These are phyloP conservation scores for Suillus bovinus DNA, from an alignment of 768 basidiomycete species.

Conservation along the genomic window DNA sequence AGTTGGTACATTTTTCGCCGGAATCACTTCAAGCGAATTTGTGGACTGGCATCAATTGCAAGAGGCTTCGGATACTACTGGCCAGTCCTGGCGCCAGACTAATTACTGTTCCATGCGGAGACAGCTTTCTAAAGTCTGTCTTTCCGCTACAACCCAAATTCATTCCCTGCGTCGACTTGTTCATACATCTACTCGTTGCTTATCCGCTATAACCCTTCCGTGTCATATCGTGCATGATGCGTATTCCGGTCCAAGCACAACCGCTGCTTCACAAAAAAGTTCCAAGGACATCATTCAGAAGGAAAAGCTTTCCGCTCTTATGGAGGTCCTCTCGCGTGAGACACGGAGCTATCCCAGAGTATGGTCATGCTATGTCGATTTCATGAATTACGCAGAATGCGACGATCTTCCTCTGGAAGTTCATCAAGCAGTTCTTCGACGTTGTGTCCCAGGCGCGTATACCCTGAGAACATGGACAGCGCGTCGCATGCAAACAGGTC, in stretches of 20 bases:
- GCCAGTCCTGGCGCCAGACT: constrained; percentile 2
- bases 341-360: constrained; percentile 47
- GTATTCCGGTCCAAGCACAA: constrained; percentile 5
- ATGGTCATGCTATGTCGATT: constrained; percentile 64
- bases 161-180: not conserved
- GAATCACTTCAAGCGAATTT: not conserved
- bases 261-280: not conserved
- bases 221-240: constrained; percentile 1
- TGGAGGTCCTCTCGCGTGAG: constrained; percentile 30
- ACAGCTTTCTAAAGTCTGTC: constrained; percentile 7
- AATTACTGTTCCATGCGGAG: constrained; percentile 5
- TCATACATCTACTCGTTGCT: not conserved
- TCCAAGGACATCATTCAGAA: constrained; percentile 15
- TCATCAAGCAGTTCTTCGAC: constrained; percentile 70
- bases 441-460: constrained; percentile 52
- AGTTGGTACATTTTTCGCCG: constrained; percentile 1
- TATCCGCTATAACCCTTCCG: not conserved
- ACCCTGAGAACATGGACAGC: constrained; percentile 47
- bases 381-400: constrained; percentile 49
- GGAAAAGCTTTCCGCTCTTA: constrained; percentile 30
- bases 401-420: constrained; percentile 58
- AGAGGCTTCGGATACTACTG: not conserved
- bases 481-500: constrained; percentile 40
- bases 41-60: not conserved
- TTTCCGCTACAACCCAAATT: not conserved